phyloP scores from a whole-genome alignment of 2,329 filamentous ascomycete species.

The Lasiodiplodia sp. region DNA sequence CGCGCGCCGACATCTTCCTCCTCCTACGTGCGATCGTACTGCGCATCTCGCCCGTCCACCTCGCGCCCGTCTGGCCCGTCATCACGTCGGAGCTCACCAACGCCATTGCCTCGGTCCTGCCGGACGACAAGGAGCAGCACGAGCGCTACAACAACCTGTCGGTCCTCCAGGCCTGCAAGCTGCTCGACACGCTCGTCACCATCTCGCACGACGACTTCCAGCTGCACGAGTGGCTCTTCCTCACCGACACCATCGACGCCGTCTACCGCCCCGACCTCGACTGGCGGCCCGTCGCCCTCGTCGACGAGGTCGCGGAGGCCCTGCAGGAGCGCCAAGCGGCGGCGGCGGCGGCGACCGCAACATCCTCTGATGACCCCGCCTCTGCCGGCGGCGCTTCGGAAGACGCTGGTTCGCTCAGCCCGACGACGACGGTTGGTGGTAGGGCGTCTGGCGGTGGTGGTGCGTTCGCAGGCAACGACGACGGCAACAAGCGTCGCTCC shows the following conservation, averaged over 20 bases:
- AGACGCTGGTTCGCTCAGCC: neutral
- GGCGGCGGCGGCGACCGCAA: conserved; percentile 38
- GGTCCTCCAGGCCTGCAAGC: conserved; percentile 89
- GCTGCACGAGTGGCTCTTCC: conserved; percentile 96
- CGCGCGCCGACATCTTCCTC: conserved; percentile 88
- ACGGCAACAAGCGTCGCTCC: conserved; percentile 37
- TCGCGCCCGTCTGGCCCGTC: conserved; percentile 88
- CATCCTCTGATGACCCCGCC: conserved; percentile 34
- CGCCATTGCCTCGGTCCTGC: conserved; percentile 76
- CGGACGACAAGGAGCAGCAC: conserved; percentile 60
- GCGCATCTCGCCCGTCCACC: conserved; percentile 77
- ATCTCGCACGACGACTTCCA: conserved; percentile 95
- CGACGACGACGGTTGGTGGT: neutral
- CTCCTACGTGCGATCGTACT: conserved; percentile 82
- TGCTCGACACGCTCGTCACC: conserved; percentile 87
- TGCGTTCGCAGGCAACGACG: conserved; percentile 35
- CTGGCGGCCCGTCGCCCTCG: conserved; percentile 76
- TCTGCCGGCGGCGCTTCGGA: conserved; percentile 27
- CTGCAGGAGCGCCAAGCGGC: conserved; percentile 57
- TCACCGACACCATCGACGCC: conserved; percentile 95
- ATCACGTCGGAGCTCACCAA: conserved; percentile 86
- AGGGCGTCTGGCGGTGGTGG: neutral
- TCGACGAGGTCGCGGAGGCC: conserved; percentile 83
- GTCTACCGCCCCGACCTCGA: conserved; percentile 76
- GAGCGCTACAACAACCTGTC: conserved; percentile 80